Conservation (phyloP, 2,329 filamentous ascomycete genomes). For the Apiospora kogelbergensis region DNA sequence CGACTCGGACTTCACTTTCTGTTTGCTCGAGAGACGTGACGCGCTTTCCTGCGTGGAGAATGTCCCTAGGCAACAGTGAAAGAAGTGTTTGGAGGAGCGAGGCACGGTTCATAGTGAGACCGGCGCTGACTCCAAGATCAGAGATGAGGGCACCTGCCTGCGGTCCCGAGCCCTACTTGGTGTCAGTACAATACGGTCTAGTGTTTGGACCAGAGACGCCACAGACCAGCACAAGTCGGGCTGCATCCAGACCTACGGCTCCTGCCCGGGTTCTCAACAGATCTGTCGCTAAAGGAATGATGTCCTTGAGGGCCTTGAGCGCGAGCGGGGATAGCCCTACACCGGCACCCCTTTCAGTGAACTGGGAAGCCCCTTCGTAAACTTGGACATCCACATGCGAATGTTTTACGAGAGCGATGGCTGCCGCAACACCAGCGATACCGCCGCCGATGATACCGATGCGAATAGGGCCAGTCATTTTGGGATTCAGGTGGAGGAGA, state of each 20-base stretch:
- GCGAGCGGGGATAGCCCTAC: slow-evolving; percentile 19
- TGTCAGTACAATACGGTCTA: slow-evolving; percentile 7
- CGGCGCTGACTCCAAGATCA: slow-evolving; percentile 16
- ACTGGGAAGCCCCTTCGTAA: slow-evolving; percentile 23
- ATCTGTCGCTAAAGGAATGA: slow-evolving; percentile 10
- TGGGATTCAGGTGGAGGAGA: no score
- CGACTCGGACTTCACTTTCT: slow-evolving; percentile 8
- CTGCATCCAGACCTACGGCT: slow-evolving; percentile 18
- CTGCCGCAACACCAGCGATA: slow-evolving; percentile 19
- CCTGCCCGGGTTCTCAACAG: slow-evolving; percentile 17
- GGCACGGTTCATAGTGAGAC: slow-evolving; percentile 22
- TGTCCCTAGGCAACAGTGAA: slow-evolving; percentile 15
- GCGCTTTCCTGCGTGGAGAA: slow-evolving; percentile 19
- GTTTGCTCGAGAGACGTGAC: slow-evolving; percentile 13
- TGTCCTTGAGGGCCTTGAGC: slow-evolving; percentile 17
- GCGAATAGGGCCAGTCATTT: slow-evolving; percentile 14
- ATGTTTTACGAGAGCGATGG: slow-evolving; percentile 19
- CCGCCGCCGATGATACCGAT: slow-evolving; percentile 26
- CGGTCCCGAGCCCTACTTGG: slow-evolving; percentile 16
- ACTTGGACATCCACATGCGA: slow-evolving; percentile 21
- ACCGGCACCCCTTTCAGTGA: slow-evolving; percentile 24
- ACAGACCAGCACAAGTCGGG: slow-evolving; percentile 12
- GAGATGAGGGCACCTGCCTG: slow-evolving; percentile 16
- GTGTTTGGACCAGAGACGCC: neutral
- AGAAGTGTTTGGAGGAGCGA: slow-evolving; percentile 21